A percentile compares a stretch with the other conserved stretches of the same genome.
These are phyloP conservation scores for Euphorbia peplus DNA, from an alignment of 345 rosid genomes.

Conservation along the genomic window DNA sequence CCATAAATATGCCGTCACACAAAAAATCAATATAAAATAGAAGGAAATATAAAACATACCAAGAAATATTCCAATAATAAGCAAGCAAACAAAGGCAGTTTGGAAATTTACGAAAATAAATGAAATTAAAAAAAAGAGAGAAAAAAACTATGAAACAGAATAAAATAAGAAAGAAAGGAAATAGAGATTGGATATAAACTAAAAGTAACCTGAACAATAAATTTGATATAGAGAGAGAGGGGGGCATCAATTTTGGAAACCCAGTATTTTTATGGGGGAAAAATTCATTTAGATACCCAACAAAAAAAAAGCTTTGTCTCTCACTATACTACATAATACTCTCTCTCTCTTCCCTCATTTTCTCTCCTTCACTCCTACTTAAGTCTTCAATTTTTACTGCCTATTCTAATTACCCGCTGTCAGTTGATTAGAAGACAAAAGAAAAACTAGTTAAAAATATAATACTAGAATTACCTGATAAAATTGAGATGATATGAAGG, in stretches of 20 bases:
- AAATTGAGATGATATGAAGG: no score
- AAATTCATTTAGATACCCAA: neutral
- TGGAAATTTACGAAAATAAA: neutral
- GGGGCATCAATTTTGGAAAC: slow-evolving; percentile 20
- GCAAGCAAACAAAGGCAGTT: neutral
- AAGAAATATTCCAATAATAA: neutral
- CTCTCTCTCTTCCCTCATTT: neutral
- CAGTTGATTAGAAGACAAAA: no score
- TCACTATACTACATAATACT: neutral
- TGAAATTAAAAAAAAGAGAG: neutral
- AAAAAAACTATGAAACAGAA: neutral
- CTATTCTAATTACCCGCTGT: no score
- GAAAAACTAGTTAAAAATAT: no score
- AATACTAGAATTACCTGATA: no score
- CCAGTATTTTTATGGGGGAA: neutral
- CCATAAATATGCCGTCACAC: slow-evolving; percentile 13
- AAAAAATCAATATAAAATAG: no score
- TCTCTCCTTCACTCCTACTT: no score
- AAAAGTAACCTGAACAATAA: slow-evolving; percentile 34
- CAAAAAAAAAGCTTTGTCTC: neutral
- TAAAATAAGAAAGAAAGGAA: neutral
- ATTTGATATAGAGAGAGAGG: slow-evolving; percentile 29
- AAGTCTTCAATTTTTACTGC: no score
- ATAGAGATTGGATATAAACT: slow-evolving; percentile 7
- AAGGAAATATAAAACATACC: neutral